Evolutionary conservation across 2,329 filamentous ascomycete species (phyloP), one percentile per base, ranked within the genome.

Genomic region (Zymoseptoria pseudotritici): DNA sequence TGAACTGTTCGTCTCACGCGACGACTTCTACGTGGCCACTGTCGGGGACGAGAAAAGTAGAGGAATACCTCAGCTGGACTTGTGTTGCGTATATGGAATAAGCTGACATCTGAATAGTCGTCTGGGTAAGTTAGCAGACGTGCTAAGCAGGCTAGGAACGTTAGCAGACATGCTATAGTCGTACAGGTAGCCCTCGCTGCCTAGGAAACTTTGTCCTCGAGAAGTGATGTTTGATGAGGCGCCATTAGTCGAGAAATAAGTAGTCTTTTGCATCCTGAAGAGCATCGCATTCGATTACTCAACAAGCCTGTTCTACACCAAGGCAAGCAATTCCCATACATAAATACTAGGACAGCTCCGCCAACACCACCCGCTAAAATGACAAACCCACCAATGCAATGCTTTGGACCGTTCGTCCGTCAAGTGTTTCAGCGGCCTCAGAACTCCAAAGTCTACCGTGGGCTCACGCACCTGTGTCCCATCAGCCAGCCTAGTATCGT

Each of bases 401-500:
- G 6, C 13, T n/a, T 46, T 17, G 36, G 17, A 17, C 36, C 36
- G n/a, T 6, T 46, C 13, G 36, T n/a, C 36, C 11, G 13, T 46
- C 36, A 7, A 7, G 11, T n/a, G 36, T 7, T 17, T 13, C 13
- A n/a, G 13, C 2, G 17, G 17, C 5, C 13, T 13, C 10, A 46
- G 17, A 46, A 17, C 36, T 46, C 17, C 17, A n/a, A 46, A 13
- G 36, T n/a, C 36, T 46, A 13, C 36, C 36, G 6, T 46, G 17
- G 13, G 17, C 11, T 46, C 36, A 17, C 13, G 36, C 13, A 46
- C 4, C 17, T 46, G 13, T 17, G 36, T 4, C 36, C 22, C 17
- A 46, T 3, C 13, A 11, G 13, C 36, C 17, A 6, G 36, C 36
- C 36, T 46, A 62, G 53, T 57, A 67, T 61, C 67, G 68, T 69